These are phyloP conservation scores for Pseudomonodictys pantanalensis DNA, from an alignment of 495 filamentous ascomycete genomes.

Conservation along the genomic window DNA sequence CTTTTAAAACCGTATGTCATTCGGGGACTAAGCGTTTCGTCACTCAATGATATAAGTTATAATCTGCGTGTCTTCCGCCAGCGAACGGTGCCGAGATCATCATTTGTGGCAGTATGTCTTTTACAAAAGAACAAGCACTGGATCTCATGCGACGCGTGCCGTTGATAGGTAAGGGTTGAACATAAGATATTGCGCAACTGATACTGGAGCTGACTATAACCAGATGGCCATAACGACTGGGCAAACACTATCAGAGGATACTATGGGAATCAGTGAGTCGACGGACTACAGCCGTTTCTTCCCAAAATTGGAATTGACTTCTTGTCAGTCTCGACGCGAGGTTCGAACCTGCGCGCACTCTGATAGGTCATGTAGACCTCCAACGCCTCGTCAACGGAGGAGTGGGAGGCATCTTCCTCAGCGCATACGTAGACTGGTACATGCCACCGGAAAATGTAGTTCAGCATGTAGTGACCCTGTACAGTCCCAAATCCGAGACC, in stretches of 20 bases:
- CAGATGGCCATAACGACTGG: slow-evolving; percentile 26
- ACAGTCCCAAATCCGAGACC: slow-evolving; percentile 6
- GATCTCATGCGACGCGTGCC: too few species aligned
- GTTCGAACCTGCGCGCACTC: background rate
- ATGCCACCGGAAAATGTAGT: background rate
- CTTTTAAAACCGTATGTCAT: too few species aligned
- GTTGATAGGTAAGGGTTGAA: too few species aligned
- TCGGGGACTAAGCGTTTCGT: too few species aligned
- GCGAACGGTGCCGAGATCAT: too few species aligned
- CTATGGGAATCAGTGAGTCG: background rate
- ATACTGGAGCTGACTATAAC: background rate
- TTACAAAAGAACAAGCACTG: too few species aligned
- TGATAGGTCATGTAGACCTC: slow-evolving; percentile 5
- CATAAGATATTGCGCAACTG: too few species aligned
- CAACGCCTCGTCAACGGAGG: slow-evolving; percentile 2
- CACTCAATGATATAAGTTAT: too few species aligned
- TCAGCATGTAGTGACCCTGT: background rate
- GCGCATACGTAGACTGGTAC: slow-evolving; percentile 26
- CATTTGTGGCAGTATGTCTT: too few species aligned
- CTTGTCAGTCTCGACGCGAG: background rate
- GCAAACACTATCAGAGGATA: slow-evolving; percentile 8
- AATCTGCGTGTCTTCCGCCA: too few species aligned
- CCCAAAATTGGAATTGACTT: too few species aligned
- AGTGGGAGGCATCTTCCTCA: slow-evolving; percentile 17
- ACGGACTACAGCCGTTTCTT: too few species aligned